phyloP scores from a whole-genome alignment of 129 eudicot species.

The Arctium minus region DNA sequence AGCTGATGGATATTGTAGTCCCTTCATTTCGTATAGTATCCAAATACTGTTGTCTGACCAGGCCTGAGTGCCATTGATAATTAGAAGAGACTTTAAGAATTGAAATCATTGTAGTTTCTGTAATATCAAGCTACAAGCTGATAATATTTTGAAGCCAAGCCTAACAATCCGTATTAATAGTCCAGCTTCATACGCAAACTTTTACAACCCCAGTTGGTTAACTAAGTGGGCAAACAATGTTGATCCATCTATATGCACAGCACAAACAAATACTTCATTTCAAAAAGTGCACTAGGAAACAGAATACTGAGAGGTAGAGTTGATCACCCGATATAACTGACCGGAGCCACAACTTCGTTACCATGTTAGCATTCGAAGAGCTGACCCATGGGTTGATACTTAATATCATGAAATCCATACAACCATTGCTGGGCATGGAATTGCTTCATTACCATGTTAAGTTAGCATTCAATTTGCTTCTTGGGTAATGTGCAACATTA shows the following conservation, averaged over 20 bases:
- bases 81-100: neutral
- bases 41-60: conserved; percentile 8
- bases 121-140: neutral
- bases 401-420: neutral
- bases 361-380: neutral
- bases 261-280: no score
- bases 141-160: neutral
- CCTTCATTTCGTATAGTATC: neutral
- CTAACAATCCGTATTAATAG: neutral
- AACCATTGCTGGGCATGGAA: neutral
- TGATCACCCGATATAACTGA: no score
- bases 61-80: conserved; percentile 8
- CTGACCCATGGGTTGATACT: neutral
- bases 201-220: neutral
- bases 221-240: neutral
- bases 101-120: neutral
- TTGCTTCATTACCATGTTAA: no score
- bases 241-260: neutral
- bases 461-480: no score
- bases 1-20: neutral
- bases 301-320: no score
- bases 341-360: no score
- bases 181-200: no score
- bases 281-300: no score
- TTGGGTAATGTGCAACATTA: no score